Conservation (phyloP, 257 asterid genomes). For the Apocynum venetum region DNA sequence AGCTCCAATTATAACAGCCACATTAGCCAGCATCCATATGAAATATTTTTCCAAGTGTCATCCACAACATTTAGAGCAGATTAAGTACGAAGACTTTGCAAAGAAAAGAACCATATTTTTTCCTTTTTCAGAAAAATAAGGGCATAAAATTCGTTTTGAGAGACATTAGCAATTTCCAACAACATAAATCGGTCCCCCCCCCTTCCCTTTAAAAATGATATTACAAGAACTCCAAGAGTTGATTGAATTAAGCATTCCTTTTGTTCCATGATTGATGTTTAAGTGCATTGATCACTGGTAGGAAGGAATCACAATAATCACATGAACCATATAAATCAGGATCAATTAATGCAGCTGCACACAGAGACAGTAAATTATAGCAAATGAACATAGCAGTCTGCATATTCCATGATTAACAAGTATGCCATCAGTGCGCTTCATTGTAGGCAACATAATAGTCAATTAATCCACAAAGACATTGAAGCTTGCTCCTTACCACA, state of each 20-base stretch:
- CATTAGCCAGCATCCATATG: not conserved
- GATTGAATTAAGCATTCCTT: not conserved
- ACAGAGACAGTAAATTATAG: not conserved
- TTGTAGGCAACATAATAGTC: not conserved
- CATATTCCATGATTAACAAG: slow-evolving; percentile 1
- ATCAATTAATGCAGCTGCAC: not conserved
- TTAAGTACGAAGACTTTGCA: not conserved
- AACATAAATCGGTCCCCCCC: not conserved
- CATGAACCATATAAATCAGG: not conserved
- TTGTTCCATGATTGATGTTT: not conserved
- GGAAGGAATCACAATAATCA: not conserved
- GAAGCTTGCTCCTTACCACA: slow-evolving; percentile 44
- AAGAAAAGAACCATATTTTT: not conserved
- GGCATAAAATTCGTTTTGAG: not conserved
- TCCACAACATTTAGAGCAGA: slow-evolving; percentile 3
- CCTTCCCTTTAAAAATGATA: not conserved
- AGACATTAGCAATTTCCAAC: not conserved
- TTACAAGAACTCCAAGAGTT: not conserved
- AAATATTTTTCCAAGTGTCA: not conserved
- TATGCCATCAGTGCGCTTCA: not conserved
- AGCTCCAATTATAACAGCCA: not conserved
- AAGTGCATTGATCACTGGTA: not conserved
- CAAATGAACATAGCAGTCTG: not conserved
- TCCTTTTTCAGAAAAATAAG: not conserved
- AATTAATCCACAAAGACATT: not conserved